Conservation (phyloP, 768 basidiomycete genomes). For the Solioccasus polychromus region DNA sequence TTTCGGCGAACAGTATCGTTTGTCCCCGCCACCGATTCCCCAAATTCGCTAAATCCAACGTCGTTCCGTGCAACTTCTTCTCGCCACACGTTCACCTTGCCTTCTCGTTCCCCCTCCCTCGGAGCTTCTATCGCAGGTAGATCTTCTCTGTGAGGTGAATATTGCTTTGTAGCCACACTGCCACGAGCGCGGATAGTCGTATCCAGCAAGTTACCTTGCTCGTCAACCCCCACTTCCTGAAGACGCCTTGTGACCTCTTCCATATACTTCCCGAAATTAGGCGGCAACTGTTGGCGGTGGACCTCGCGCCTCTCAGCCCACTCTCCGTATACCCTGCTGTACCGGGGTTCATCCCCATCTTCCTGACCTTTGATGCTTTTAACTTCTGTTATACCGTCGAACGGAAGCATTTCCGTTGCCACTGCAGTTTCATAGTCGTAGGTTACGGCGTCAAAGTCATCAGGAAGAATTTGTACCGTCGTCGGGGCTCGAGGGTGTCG, state of each 20-base stretch:
- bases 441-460: constrained; percentile 31
- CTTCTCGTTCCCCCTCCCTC: constrained; percentile 17
- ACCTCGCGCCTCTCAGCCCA: constrained; percentile 30
- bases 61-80: constrained; percentile 47
- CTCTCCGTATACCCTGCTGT: constrained; percentile 31
- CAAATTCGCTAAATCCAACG: constrained; percentile 19
- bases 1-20: constrained; percentile 14
- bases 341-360: constrained; percentile 12
- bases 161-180: neutral
- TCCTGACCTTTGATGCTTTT: constrained; percentile 12
- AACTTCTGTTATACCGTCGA: constrained; percentile 26
- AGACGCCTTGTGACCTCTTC: constrained; percentile 36
- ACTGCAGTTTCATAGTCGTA: constrained; percentile 27
- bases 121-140: too few species aligned
- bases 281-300: constrained; percentile 23
- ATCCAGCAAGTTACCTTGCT: constrained; percentile 25
- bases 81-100: constrained; percentile 53
- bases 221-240: constrained; percentile 31
- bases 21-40: constrained; percentile 12
- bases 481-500: constrained; percentile 31
- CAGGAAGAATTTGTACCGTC: constrained; percentile 29
- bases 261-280: constrained; percentile 29
- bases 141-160: too few species aligned
- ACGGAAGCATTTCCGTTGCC: constrained; percentile 22
- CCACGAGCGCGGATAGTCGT: constrained; percentile 13